Percentiles rank a stretch among this genome's conserved stretches.
Conservation (phyloP, 495 filamentous ascomycete species). For the Aspergillus incahuasiensis region DNA sequence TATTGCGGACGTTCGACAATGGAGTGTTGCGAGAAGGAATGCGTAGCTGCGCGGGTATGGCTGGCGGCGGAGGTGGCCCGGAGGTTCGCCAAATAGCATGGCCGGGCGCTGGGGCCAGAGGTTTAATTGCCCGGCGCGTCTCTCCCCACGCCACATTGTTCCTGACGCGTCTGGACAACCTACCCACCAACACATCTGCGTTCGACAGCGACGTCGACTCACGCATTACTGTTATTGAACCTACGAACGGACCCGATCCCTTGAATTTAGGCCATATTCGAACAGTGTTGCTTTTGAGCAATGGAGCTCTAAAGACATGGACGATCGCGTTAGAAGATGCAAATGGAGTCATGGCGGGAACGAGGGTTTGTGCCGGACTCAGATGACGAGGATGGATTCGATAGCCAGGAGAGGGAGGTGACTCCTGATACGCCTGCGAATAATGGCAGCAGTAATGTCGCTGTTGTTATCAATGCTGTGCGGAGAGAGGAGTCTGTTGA, state of each 20-base stretch:
- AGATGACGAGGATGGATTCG: slow-evolving; percentile 53
- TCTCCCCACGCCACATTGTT: slow-evolving; percentile 23
- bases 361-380: slow-evolving; percentile 61
- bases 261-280: too few species aligned
- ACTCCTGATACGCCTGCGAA: slow-evolving; percentile 7
- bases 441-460: slow-evolving; percentile 16
- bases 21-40: too few species aligned
- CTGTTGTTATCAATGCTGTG: slow-evolving; percentile 2
- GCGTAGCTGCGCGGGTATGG: background rate
- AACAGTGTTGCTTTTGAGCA: background rate
- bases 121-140: slow-evolving; percentile 23
- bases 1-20: too few species aligned
- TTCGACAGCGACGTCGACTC: background rate
- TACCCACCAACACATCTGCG: background rate
- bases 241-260: too few species aligned
- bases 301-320: slow-evolving; percentile 40
- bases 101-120: background rate
- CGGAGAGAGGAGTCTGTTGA: background rate
- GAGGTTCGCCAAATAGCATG: slow-evolving; percentile 21
- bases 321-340: slow-evolving; percentile 33
- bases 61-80: background rate
- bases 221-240: background rate
- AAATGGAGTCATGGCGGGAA: slow-evolving; percentile 60
- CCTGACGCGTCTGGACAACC: slow-evolving; percentile 30
- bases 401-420: slow-evolving; percentile 28